Conservation (phyloP, 148 eudicot species). For the Polygonum maritimum region DNA sequence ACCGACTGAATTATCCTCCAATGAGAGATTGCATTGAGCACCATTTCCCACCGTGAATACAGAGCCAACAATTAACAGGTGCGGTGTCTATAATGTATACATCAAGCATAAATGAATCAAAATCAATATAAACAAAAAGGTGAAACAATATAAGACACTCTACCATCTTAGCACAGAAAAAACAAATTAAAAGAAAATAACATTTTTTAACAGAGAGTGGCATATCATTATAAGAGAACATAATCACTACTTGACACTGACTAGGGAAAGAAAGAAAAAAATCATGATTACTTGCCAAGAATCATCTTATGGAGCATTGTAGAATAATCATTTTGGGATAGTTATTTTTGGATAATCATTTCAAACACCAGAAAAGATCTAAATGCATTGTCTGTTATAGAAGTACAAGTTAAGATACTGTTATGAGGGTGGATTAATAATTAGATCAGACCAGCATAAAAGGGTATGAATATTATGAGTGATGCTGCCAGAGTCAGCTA, state of each 20-base stretch:
- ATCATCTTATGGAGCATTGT: background rate
- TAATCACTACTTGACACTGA: background rate
- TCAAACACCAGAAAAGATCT: background rate
- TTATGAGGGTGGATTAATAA: background rate
- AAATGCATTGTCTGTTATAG: background rate
- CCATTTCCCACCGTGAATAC: constrained; percentile 79
- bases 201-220: background rate
- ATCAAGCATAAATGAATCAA: background rate
- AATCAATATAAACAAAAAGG: constrained; percentile 6
- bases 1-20: constrained; percentile 58
- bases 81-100: constrained; percentile 47
- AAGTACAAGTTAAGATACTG: background rate
- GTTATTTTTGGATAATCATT: background rate
- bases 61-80: constrained; percentile 37
- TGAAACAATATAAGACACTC: background rate
- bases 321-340: too few relatives aligned
- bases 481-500: background rate
- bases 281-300: background rate
- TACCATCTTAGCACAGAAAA: background rate
- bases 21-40: constrained; percentile 59
- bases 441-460: background rate
- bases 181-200: background rate
- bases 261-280: background rate
- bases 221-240: background rate
- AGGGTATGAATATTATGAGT: background rate